Base-by-base conservation (phyloP, 2,329 filamentous ascomycete species). In the Paracoccidioides brasiliensis region DNA sequence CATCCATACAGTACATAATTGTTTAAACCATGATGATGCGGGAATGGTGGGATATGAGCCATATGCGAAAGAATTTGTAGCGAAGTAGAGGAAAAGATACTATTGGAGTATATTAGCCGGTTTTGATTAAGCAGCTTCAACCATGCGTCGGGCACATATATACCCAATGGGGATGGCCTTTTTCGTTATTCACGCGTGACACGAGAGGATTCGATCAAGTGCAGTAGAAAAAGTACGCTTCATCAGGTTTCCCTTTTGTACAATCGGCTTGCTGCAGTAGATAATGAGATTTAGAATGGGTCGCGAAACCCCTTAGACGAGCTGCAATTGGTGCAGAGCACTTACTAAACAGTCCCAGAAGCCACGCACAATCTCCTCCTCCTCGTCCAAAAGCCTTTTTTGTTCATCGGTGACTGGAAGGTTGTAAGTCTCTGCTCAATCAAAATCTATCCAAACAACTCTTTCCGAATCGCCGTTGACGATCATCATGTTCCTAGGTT, bases 401-500 rank as follows among this genome's bases (percentile, higher is more conserved):
- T 56, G 5, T 33, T 33, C 32, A 32, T 54, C 51, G 10, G 52
- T 56, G 30, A 56, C 37, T 28, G 32, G 35, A 22, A 49, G 14
- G 15, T 48, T n/a, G 38, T 56, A 56, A 28, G 55, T 56, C 4
- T 14, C 15, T 30, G 55, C 55, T 22, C 52, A 42, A 32, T 54
- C 30, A 37, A 56, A 56, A 49, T 56, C 55, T 15, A 56, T 54
- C 60, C 61, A 63, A 33, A 62, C 22, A 6, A 56, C 56, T 30
- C 60, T 55, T 12, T 61, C 57, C 0, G 55, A 44, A 28, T 59
- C 54, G 37, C 51, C 43, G 10, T 56, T 52, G 12, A 60, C 28
- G 15, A 60, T 37, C 28, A 67, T 60, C 49, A 67, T 63, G 54
- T 64, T 64, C 41, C 60, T 64, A 1, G 64, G 63, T 30, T 64